Base-by-base conservation (phyloP, 106 monocot genomes). In the Dendrobium catenatum region DNA sequence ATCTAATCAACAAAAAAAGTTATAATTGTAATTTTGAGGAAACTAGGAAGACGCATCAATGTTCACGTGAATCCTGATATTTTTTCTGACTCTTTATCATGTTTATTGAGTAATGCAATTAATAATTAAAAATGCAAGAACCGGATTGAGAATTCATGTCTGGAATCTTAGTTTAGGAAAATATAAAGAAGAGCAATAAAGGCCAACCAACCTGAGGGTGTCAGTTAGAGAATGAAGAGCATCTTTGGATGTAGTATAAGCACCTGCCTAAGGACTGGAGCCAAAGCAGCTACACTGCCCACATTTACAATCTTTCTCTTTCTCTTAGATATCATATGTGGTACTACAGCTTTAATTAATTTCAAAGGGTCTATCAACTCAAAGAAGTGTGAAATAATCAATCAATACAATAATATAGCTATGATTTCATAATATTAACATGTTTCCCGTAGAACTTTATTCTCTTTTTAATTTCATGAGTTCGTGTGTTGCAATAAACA, bases 211-310 rank as follows among this genome's bases (percentile, higher is more conserved):
- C 98, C 98, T 98, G 55, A 98, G 86, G 18, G 84, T 89, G 84
- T 98, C 95, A 0, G 86, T 91, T 73, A 94, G 46, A 46, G 92
- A 89, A 86, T 97, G 94, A 84, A 92, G 26, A 80, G 94, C 86
- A 85, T 91, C 89, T 91, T 94, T 91, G 72, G 98, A 89, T 72
- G 98, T 86, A 58, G 91, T 80, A 83, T 94, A 99, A 67, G 56
- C 86, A 82, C 96, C 94, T 11, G 94, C 91, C 96, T 92, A 96
- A 48, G 98, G 98, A 82, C 95, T 87, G 95, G 84, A 15, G 93
- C 95, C 80, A 99, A 84, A 59, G 88, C 98, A 80, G 88, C 2
- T 54, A 95, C 78, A 86, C 96, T 96, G 79, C 94, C 96, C 42
- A 99, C 86, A 85, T 99, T 99, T 40, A 99, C 90, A 42, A 99